Evolutionary conservation across 148 eudicot species (phyloP).

Genomic region (Beta vulgaris): DNA sequence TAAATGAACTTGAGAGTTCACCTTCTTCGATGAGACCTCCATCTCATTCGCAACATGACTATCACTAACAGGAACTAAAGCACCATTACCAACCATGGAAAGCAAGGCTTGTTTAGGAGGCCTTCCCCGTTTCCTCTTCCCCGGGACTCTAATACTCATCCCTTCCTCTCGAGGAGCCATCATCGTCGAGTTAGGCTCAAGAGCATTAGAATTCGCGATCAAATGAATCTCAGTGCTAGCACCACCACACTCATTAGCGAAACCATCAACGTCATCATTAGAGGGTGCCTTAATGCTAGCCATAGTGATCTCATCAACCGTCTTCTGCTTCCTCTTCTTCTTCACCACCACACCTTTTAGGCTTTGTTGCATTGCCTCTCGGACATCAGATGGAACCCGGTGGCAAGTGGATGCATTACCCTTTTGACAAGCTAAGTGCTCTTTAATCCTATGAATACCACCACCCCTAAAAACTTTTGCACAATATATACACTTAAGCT

Average conservation of each 20-base stretch:
- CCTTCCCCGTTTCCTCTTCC: slow-evolving; percentile 69
- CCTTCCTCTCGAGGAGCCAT: slow-evolving; percentile 42
- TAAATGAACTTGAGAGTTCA: slow-evolving; percentile 45
- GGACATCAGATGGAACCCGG: slow-evolving; percentile 26
- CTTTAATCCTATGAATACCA: slow-evolving; percentile 65
- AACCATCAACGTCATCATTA: slow-evolving; percentile 40
- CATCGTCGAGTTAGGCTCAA: slow-evolving; percentile 43
- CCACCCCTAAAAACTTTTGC: slow-evolving; percentile 88
- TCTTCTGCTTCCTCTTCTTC: slow-evolving; percentile 75
- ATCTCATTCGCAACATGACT: slow-evolving; percentile 18
- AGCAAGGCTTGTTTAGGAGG: slow-evolving; percentile 43
- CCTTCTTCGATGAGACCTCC: slow-evolving; percentile 32
- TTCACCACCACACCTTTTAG: slow-evolving; percentile 56
- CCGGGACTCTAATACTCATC: slow-evolving; percentile 29
- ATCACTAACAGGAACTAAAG: background rate
- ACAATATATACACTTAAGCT: slow-evolving; percentile 84
- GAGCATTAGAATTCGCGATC: slow-evolving; percentile 41
- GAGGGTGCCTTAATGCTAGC: slow-evolving; percentile 24
- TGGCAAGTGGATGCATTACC: slow-evolving; percentile 28
- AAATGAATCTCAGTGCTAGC: slow-evolving; percentile 40
- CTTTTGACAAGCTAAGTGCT: slow-evolving; percentile 48
- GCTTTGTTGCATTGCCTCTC: slow-evolving; percentile 67
- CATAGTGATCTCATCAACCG: slow-evolving; percentile 41
- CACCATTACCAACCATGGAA: slow-evolving; percentile 22
- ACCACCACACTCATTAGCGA: slow-evolving; percentile 40